Evolutionary conservation across 2,329 filamentous ascomycete species (phyloP).

Genomic region (Magnaporthiopsis incrustans): DNA sequence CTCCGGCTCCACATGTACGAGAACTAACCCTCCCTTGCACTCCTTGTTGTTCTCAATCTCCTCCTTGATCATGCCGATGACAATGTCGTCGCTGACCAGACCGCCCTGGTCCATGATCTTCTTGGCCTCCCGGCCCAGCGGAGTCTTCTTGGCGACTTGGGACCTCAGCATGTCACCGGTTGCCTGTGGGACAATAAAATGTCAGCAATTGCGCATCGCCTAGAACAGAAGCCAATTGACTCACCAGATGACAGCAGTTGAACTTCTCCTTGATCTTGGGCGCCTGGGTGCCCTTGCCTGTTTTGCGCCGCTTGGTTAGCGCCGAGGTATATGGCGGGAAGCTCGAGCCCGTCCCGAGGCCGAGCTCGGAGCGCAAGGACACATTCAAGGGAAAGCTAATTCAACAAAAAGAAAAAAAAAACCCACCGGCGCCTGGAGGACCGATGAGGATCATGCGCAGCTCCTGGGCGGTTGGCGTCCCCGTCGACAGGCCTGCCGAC

Average conservation of each 20-base stretch:
- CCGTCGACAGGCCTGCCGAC: conserved; percentile 50
- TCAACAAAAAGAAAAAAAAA: not conserved
- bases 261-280: conserved; percentile 98
- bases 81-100: conserved; percentile 96
- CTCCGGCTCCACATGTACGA: too few species aligned
- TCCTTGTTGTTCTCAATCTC: conserved; percentile 91
- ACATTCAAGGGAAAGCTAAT: not conserved
- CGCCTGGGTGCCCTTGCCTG: conserved; percentile 94
- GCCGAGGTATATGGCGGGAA: not conserved
- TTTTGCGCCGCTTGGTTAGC: conserved; percentile 28
- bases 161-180: conserved; percentile 99
- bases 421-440: conserved; percentile 89
- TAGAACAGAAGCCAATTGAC: conserved; percentile 24
- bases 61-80: conserved; percentile 99
- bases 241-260: conserved; percentile 91
- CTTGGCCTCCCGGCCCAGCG: conserved; percentile 91
- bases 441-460: conserved; percentile 98
- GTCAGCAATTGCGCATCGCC: conserved; percentile 7
- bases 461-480: conserved; percentile 47
- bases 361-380: not conserved
- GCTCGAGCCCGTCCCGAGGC: not conserved
- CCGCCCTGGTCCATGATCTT: conserved; percentile 99
- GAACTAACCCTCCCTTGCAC: conserved; percentile 97
- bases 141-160: conserved; percentile 95
- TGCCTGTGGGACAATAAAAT: conserved; percentile 47